Base-by-base conservation (phyloP, 345 rosid species). In the Citrus maxima region DNA sequence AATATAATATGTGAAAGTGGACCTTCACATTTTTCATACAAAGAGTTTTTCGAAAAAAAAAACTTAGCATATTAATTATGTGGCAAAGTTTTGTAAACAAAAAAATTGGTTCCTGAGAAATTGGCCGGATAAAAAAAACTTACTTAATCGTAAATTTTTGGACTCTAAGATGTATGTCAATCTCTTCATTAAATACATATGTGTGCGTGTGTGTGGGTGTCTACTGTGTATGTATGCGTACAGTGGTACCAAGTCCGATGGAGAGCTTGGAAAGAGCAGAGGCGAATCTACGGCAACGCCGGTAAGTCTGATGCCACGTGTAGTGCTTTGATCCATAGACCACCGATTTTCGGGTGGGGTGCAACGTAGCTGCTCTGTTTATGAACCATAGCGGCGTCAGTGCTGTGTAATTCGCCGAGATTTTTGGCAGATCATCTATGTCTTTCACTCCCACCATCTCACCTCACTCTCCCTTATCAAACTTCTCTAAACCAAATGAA, bases 301-400 rank as follows among this genome's bases (percentile, higher is more conserved):
- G 82, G 81, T 92, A 90, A 34, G 99, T 96, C 61, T 91, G 88
- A 6, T 72, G 90, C 99, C 99, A 96, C 13, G 97, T 94, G 92
- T 88, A 94, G 34, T 80, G 72, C 2, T 68, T 56, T 5, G 97
- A 86, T 82, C 91, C 97, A 40, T 94, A 94, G 81, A 96, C 70
- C 62, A 96, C 58, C 18, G 99, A 90, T 24, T 60, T 82, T 67
- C 97, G 86, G 35, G 74, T n/a, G 0, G 99, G 99, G 71, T 94
- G 97, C 63, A 94, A 89, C 2, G 83, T 67, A 9, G 99, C 98
- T 1, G 97, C 98, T 67, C 99, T 87, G 25, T 92, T 92, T 21
- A 96, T 75, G 77, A 96, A 92, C 93, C 95, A 90, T 1, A 96
- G 88, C 30, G 99, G 99, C 58, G 99, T 94, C 76, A 96, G 35